Evolutionary conservation across 73 alveolate genomes (phyloP).

Genomic region (Symbiodinium pilosum): DNA sequence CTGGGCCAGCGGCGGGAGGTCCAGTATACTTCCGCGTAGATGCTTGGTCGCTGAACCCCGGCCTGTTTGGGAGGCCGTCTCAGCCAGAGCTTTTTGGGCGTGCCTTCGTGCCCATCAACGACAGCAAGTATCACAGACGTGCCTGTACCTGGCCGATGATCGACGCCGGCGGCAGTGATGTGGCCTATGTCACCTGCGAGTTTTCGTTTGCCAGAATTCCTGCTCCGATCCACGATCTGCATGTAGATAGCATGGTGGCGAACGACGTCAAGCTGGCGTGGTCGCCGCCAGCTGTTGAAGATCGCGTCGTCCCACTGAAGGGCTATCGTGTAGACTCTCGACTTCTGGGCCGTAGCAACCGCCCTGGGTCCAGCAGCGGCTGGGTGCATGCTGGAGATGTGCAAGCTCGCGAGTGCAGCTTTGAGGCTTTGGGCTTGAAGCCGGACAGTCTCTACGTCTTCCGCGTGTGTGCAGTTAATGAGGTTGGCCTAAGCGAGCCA

Average conservation of each 20-base stretch:
- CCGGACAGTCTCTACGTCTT: constrained; percentile 63
- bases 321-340: constrained; percentile 89
- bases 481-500: constrained; percentile 70
- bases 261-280: constrained; percentile 3
- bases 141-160: constrained; percentile 93
- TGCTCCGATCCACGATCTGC: not conserved
- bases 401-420: constrained; percentile 16
- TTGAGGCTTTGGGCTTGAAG: not conserved
- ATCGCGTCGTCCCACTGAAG: constrained; percentile 55
- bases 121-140: constrained; percentile 53
- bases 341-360: constrained; percentile 34
- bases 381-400: constrained; percentile 78
- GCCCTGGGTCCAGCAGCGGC: not conserved
- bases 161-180: constrained; percentile 32
- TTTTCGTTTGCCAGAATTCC: constrained; percentile 76
- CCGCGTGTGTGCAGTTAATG: constrained; percentile 92
- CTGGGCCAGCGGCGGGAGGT: constrained; percentile 90
- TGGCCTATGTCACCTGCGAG: constrained; percentile 70
- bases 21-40: constrained; percentile 71
- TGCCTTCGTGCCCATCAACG: constrained; percentile 68
- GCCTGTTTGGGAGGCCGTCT: constrained; percentile 12
- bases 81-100: constrained; percentile 42
- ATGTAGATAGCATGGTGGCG: not conserved
- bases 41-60: constrained; percentile 24
- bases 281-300: constrained; percentile 8